phyloP scores from a whole-genome alignment of 768 basidiomycete genomes.

The Aureoboletus auriporus region DNA sequence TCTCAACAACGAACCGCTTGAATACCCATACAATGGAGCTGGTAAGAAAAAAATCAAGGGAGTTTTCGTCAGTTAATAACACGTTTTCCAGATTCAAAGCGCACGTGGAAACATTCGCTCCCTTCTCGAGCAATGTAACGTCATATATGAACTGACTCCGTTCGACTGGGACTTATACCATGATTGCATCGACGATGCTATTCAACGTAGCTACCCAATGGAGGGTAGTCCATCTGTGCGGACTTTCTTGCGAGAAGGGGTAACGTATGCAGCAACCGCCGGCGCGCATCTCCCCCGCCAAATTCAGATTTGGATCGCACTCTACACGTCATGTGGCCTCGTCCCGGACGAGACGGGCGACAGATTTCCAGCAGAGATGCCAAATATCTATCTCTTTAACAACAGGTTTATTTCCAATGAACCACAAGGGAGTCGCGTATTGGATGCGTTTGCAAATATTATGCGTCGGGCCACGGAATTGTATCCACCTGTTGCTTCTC shows the following conservation, averaged over 20 bases:
- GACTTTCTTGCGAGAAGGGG: neutral
- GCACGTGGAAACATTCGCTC: neutral
- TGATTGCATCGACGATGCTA: constrained; percentile 16
- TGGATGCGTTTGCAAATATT: neutral
- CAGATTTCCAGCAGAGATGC: neutral
- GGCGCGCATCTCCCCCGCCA: neutral
- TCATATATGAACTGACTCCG: neutral
- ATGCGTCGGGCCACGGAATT: neutral
- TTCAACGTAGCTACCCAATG: constrained; percentile 1
- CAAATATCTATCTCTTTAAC: too few species aligned
- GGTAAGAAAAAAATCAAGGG: neutral
- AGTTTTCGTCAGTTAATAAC: neutral
- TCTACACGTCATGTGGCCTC: neutral
- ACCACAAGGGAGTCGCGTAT: neutral
- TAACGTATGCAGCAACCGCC: neutral
- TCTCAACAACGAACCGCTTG: too few species aligned
- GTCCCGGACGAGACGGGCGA: neutral
- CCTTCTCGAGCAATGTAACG: neutral
- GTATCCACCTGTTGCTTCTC: neutral
- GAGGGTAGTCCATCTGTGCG: neutral
- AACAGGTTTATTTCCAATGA: neutral
- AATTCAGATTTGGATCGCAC: neutral
- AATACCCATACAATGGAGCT: neutral
- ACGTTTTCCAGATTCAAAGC: neutral
- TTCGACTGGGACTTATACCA: constrained; percentile 4